phyloP scores from a whole-genome alignment of 2,329 filamentous ascomycete species.

The Alternaria sp. region DNA sequence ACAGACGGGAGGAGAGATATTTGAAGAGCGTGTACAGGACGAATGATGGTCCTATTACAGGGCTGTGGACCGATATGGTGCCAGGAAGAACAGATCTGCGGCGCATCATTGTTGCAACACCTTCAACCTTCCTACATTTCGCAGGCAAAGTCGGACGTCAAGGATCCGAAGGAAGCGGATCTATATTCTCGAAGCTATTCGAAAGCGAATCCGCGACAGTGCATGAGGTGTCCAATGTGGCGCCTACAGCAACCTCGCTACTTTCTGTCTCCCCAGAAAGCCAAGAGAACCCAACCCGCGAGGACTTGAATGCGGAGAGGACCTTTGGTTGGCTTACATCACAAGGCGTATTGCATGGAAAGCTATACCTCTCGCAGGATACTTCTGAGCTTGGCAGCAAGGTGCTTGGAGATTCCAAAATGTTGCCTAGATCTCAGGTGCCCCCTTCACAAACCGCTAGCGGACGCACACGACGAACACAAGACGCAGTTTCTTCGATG shows the following conservation, averaged over 20 bases:
- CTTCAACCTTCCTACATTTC: conserved; percentile 79
- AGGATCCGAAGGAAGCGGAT: conserved; percentile 79
- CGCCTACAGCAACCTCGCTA: conserved; percentile 67
- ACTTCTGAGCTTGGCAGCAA: conserved; percentile 73
- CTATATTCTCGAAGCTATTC: conserved; percentile 87
- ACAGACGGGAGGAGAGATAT: conserved; percentile 92
- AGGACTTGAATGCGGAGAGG: conserved; percentile 69
- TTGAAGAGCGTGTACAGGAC: conserved; percentile 83
- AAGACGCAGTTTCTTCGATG: conserved; percentile 80
- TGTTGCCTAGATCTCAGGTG: conserved; percentile 77
- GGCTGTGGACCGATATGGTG: conserved; percentile 82
- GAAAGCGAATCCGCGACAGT: conserved; percentile 82
- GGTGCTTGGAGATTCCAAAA: conserved; percentile 79
- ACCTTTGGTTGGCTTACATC: conserved; percentile 90
- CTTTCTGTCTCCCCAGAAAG: conserved; percentile 80
- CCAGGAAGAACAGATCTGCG: conserved; percentile 73
- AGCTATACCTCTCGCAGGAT: conserved; percentile 69
- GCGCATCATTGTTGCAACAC: conserved; percentile 81
- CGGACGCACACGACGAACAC: conserved; percentile 69
- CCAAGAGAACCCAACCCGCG: conserved; percentile 58
- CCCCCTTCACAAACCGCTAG: conserved; percentile 71
- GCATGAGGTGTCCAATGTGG: conserved; percentile 73
- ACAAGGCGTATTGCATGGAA: conserved; percentile 88
- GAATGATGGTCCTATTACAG: conserved; percentile 82
- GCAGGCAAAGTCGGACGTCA: conserved; percentile 77